Evolutionary conservation across 306 rosid genomes (phyloP).

Genomic region (Quercus alba): DNA sequence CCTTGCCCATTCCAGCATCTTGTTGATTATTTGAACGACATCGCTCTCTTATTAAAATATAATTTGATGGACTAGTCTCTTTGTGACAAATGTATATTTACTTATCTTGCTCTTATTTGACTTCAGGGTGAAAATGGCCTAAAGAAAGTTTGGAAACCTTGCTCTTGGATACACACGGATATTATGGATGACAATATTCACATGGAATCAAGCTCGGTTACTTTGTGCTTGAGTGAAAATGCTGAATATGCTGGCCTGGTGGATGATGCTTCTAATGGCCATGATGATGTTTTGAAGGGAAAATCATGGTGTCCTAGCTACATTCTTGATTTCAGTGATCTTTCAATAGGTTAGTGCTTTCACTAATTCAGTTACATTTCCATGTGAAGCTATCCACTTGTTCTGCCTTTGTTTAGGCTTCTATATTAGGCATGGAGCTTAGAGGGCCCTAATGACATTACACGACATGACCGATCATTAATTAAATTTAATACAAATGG

Average conservation of each 20-base stretch:
- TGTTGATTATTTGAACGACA: background rate
- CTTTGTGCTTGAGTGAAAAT: constrained; percentile 35
- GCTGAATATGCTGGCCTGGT: constrained; percentile 25
- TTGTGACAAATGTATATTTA: background rate
- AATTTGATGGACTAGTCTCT: background rate
- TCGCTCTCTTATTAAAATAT: background rate
- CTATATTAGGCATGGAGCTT: background rate
- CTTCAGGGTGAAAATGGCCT: constrained; percentile 58
- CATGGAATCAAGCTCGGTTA: constrained; percentile 54
- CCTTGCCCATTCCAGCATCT: constrained; percentile 11
- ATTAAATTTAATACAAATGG: background rate
- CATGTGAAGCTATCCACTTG: background rate
- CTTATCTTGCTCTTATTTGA: constrained; percentile 13
- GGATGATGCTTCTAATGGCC: constrained; percentile 33
- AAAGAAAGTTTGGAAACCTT: constrained; percentile 41
- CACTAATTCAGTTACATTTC: constrained; percentile 11
- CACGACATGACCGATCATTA: background rate
- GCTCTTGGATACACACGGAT: constrained; percentile 91
- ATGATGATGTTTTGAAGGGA: constrained; percentile 29
- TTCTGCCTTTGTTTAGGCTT: constrained; percentile 5
- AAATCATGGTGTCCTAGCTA: constrained; percentile 79
- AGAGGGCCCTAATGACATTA: background rate
- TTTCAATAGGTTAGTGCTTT: constrained; percentile 67
- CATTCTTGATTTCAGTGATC: constrained; percentile 92
- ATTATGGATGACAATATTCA: constrained; percentile 94